Evolutionary conservation across 139 green algal species (phyloP), one percentile per base, ranked within the genome.

Genomic region (Tetradesmus obliquus): DNA sequence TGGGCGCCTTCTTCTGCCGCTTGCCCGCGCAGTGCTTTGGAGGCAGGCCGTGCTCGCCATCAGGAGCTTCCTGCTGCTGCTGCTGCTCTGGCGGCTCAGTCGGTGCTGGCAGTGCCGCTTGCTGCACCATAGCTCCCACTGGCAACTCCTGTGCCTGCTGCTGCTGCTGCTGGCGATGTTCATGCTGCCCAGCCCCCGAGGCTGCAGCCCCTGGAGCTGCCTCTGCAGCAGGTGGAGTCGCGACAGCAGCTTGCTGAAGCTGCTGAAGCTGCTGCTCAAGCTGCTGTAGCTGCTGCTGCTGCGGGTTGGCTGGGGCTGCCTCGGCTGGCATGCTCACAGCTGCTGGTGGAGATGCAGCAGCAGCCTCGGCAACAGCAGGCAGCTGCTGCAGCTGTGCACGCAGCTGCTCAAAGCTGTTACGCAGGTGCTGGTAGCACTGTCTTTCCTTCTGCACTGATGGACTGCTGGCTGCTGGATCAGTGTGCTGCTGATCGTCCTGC

Each of bases 1-100:
- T 87, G 19, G 82, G 24, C 15, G 82, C 82, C 32, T 87, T 87
- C 82, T 87, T 87, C 55, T 54, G 82, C 82, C 82, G 51, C 6
- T 55, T 19, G 24, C 82, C 82, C 17, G 12, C 79, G 12, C 17
- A 12, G 66, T 76, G 66, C 66, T 76, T 76, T 1, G 15, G 82
- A 5, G 60, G 82, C 2, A n/a, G 20, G 17, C 17, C 82, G 55
- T 58, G 20, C 9, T 45, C 55, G 8, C 55, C 55, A 9, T 51
- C 55, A 74, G 45, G 54, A 12, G 82, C 53, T 15, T 58, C 55
- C 0, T 51, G 82, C 54, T 51, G 24, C 79, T 83, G 32, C 66
- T 76, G 66, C 79, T 83, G 79, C 66, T 76, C 66, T 24, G 66
- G 66, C 66, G 10, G 66, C 66, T 76, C 17, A 76, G 66, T 5